Evolutionary conservation across 2,329 filamentous ascomycete species (phyloP).

Genomic region (Helminthosporium solani): DNA sequence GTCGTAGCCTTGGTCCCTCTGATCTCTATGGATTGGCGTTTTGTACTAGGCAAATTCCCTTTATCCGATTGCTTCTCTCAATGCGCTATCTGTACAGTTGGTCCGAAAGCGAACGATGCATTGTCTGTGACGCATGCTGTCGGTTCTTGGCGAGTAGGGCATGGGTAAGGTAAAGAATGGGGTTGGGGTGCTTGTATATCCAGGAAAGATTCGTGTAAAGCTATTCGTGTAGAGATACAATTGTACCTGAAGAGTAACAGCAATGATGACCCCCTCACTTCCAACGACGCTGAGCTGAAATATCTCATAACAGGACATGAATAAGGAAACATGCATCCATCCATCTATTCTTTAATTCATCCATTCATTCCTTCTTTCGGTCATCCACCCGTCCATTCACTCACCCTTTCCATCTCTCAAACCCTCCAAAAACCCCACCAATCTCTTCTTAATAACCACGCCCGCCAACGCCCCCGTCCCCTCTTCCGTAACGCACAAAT

Average conservation of each 20-base stretch:
- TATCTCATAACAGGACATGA: no score
- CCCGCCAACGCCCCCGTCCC: conserved; percentile 54
- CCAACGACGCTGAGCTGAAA: no score
- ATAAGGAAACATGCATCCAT: no score
- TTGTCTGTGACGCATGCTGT: neutral
- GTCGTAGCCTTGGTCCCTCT: no score
- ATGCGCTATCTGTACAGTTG: neutral
- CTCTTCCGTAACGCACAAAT: conserved; percentile 53
- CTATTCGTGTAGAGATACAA: no score
- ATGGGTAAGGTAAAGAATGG: neutral
- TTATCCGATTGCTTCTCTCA: neutral
- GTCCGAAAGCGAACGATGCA: neutral
- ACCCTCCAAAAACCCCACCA: conserved; percentile 55
- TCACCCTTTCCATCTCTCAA: conserved; percentile 20
- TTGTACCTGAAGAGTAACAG: no score
- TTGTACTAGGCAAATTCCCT: neutral
- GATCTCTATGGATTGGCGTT: neutral
- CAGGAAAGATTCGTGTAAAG: neutral
- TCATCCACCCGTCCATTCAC: neutral
- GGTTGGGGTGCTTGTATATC: neutral
- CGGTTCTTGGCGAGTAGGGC: neutral
- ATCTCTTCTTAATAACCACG: conserved; percentile 59
- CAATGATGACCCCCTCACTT: no score
- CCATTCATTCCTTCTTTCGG: no score
- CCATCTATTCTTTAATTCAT: no score